Conservation (phyloP, 2,329 filamentous ascomycete genomes). For the Talaromyces sp. region DNA sequence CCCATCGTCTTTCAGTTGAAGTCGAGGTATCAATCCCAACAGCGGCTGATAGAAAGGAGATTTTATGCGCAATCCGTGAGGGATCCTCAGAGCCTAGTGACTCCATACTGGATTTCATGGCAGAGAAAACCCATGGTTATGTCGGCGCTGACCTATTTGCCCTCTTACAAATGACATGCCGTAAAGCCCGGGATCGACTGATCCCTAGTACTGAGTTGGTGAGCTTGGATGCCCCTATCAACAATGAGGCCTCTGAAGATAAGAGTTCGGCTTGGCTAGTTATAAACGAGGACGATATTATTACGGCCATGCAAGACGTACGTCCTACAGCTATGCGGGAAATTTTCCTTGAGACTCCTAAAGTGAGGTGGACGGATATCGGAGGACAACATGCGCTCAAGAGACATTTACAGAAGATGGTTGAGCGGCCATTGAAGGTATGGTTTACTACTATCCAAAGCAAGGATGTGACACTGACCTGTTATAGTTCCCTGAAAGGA, state of each 20-base stretch:
- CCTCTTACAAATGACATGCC: conserved; percentile 58
- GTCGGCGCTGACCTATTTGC: conserved; percentile 74
- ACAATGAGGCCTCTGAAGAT: background rate
- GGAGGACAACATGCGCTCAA: conserved; percentile 81
- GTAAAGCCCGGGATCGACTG: conserved; percentile 39
- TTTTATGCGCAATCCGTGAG: conserved; percentile 62
- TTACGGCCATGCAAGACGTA: conserved; percentile 63
- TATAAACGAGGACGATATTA: conserved; percentile 38
- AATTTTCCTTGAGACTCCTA: conserved; percentile 83
- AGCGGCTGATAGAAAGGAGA: conserved; percentile 66
- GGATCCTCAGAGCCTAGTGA: conserved; percentile 53
- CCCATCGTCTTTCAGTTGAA: conserved; percentile 63
- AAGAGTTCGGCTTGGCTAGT: conserved; percentile 27
- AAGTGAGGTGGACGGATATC: conserved; percentile 82
- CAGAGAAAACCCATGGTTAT: conserved; percentile 80
- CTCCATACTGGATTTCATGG: conserved; percentile 59
- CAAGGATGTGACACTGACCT: conserved; percentile 4
- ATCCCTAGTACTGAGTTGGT: conserved; percentile 19
- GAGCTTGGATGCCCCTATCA: background rate
- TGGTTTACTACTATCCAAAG: background rate
- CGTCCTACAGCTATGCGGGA: conserved; percentile 84
- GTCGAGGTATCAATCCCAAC: conserved; percentile 78
- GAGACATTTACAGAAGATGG: conserved; percentile 59
- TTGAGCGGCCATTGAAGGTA: conserved; percentile 59
- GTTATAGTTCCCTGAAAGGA: conserved; percentile 49